phyloP scores from a whole-genome alignment of 2,329 filamentous ascomycete species.

The Alternaria sp. region DNA sequence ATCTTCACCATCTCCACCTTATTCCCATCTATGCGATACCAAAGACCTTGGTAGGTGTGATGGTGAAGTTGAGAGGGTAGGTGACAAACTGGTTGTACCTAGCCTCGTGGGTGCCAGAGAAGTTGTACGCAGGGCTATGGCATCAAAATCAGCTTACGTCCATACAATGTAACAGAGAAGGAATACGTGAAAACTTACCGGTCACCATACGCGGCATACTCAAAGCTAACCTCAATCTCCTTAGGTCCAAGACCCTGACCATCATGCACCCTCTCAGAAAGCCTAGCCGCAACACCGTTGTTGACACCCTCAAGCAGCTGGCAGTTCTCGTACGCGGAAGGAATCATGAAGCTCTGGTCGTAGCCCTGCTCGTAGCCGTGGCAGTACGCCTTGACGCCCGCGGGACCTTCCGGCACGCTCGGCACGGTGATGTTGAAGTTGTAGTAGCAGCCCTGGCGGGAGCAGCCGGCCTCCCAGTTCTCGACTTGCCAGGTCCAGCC shows the following conservation, averaged over 20 bases:
- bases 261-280: slow-evolving; percentile 6
- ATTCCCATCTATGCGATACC: not conserved
- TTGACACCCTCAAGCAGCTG: slow-evolving; percentile 22
- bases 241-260: not conserved
- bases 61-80: slow-evolving; percentile 18
- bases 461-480: slow-evolving; percentile 26
- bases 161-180: too few species aligned
- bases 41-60: slow-evolving; percentile 19
- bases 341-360: slow-evolving; percentile 11
- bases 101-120: slow-evolving; percentile 15
- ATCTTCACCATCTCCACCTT: not conserved
- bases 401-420: slow-evolving; percentile 10
- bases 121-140: slow-evolving; percentile 26
- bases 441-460: slow-evolving; percentile 27
- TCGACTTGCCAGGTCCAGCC: slow-evolving; percentile 29
- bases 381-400: slow-evolving; percentile 23
- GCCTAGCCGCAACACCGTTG: slow-evolving; percentile 23
- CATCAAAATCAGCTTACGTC: not conserved
- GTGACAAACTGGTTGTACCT: slow-evolving; percentile 25
- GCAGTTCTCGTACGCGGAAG: slow-evolving; percentile 11
- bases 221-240: not conserved
- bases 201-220: not conserved
- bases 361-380: slow-evolving; percentile 22
- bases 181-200: not conserved
- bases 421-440: slow-evolving; percentile 32